These are phyloP conservation scores for Hanseniaspora nectarophila DNA, from an alignment of 805 yeast genomes.

Conservation along the genomic window DNA sequence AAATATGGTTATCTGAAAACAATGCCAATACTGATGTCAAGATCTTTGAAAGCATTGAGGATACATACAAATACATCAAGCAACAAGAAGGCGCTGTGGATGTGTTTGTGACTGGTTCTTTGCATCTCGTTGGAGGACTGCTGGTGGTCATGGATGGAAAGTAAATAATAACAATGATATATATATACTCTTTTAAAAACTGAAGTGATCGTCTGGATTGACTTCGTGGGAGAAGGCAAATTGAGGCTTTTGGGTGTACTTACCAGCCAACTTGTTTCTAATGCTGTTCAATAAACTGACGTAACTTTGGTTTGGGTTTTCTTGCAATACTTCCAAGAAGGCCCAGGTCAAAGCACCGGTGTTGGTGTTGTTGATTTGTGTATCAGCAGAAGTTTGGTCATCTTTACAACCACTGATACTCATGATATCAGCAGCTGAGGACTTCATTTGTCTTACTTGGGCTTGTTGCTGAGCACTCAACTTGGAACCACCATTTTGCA, in stretches of 20 bases:
- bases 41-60: slow-evolving; percentile 65
- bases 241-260: slow-evolving; percentile 76
- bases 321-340: slow-evolving; percentile 49
- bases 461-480: slow-evolving; percentile 33
- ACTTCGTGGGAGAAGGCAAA: slow-evolving; percentile 71
- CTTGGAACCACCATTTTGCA: slow-evolving; percentile 31
- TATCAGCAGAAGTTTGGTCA: slow-evolving; percentile 73
- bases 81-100: slow-evolving; percentile 38
- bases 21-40: slow-evolving; percentile 36
- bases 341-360: slow-evolving; percentile 85
- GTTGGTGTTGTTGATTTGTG: slow-evolving; percentile 53
- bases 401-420: slow-evolving; percentile 75
- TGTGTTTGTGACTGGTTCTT: slow-evolving; percentile 66
- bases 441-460: slow-evolving; percentile 41
- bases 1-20: slow-evolving; percentile 48
- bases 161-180: background rate
- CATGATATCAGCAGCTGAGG: slow-evolving; percentile 66
- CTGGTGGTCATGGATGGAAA: slow-evolving; percentile 63
- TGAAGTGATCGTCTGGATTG: slow-evolving; percentile 45
- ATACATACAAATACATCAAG: slow-evolving; percentile 38
- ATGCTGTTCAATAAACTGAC: slow-evolving; percentile 57
- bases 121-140: slow-evolving; percentile 90
- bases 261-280: slow-evolving; percentile 48
- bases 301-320: slow-evolving; percentile 56
- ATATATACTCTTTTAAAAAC: slow-evolving; percentile 25